These are phyloP conservation scores for Blastobotrys americana DNA, from an alignment of 805 yeast genomes.

Conservation along the genomic window DNA sequence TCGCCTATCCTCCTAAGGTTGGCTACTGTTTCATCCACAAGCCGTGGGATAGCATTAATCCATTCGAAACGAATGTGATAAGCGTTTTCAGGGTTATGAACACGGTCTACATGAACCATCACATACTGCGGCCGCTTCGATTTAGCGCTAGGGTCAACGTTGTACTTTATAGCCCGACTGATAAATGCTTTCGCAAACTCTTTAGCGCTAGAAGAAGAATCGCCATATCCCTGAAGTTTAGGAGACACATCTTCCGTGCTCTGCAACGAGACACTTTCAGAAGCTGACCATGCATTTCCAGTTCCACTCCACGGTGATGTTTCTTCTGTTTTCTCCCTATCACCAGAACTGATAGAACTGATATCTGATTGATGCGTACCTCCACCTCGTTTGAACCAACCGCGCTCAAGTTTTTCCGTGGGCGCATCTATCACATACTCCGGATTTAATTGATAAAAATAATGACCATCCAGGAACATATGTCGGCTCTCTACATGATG, in stretches of 20 bases:
- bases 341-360: slow-evolving; percentile 1
- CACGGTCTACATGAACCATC: slow-evolving; percentile 81
- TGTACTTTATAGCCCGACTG: slow-evolving; percentile 58
- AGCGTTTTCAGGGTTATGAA: slow-evolving; percentile 92
- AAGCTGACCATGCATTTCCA: background rate
- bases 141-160: slow-evolving; percentile 64
- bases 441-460: slow-evolving; percentile 66
- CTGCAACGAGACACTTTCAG: background rate
- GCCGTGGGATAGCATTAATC: slow-evolving; percentile 81
- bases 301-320: too few relatives aligned
- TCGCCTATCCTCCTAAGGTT: slow-evolving; percentile 80
- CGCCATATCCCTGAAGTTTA: background rate
- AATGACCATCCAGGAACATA: slow-evolving; percentile 85
- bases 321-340: background rate
- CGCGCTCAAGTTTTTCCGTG: slow-evolving; percentile 20
- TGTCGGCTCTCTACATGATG: slow-evolving; percentile 80
- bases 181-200: slow-evolving; percentile 28
- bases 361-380: slow-evolving; percentile 2
- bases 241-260: background rate
- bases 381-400: slow-evolving; percentile 16
- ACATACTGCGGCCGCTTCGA: slow-evolving; percentile 74
- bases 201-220: too few relatives aligned
- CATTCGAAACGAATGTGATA: slow-evolving; percentile 88
- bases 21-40: slow-evolving; percentile 69
- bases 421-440: slow-evolving; percentile 37